Base-by-base conservation (phyloP, 176 grass and related monocot species). In the Eleusine indica region DNA sequence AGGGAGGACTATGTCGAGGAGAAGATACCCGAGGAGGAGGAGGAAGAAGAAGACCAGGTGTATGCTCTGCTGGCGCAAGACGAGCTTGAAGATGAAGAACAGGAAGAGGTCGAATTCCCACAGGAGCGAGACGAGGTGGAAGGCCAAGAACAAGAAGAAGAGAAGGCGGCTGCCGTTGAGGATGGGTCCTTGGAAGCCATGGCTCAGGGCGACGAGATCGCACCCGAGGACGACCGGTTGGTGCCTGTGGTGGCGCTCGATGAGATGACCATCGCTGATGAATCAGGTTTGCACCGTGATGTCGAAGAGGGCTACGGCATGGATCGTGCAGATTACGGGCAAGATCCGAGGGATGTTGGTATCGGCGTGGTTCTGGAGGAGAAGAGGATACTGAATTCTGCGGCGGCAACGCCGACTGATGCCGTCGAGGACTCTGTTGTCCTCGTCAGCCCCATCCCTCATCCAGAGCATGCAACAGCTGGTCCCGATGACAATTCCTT, bases 21-120 rank as follows among this genome's bases (percentile, higher is more conserved):
- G 32, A 74, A 80, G 17, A 0, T 65, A 10, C 6, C 79, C 6
- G 56, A 58, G 7, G 83, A 86, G 11, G 77, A 47, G 2, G 63
- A 84, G 52, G 64, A 10, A 37, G 70, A 74, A 0, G 56, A 43
- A n/a, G 71, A 72, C 7, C 85, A 75, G 3, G 86, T 68, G 17
- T 90, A 90, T 68, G 68, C 74, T 69, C 74, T 63, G 5, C 42
- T 90, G 32, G 80, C 80, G 79, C 88, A 94, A 83, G 92, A 94
- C 3, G 82, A 91, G 38, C 75, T 82, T 42, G 75, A 82, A 74
- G 74, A 83, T 0, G 80, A 82, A 7, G 57, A 79, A 17, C 65
- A 64, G 35, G 64, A 60, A 60, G 57, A 86, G 57, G 38, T 72
- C 7, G 73, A 48, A 1, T 10, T 12, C 21, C 17, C 30, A 42